Percentiles rank a stretch among this genome's conserved stretches.
Conservation (phyloP, 1,284 basidiomycete species). For the Ustilago xerochloae region DNA sequence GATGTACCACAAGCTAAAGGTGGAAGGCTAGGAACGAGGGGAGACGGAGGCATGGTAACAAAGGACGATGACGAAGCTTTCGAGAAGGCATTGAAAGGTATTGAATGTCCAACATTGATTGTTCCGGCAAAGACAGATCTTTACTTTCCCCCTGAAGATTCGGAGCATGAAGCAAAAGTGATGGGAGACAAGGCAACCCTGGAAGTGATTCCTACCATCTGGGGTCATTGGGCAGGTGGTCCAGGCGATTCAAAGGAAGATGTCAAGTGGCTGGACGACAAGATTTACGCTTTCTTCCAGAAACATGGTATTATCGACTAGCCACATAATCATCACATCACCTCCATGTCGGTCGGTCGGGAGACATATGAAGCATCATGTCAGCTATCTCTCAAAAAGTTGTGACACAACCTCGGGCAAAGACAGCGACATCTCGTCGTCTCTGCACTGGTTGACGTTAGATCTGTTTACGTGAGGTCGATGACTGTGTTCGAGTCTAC, state of each 20-base stretch:
- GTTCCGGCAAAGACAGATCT: conserved; percentile 46
- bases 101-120: conserved; percentile 41
- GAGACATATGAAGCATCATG: no score
- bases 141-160: conserved; percentile 58
- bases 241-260: conserved; percentile 44
- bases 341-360: no score
- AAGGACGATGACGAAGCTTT: conserved; percentile 42
- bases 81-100: conserved; percentile 35
- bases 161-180: conserved; percentile 26
- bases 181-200: conserved; percentile 39
- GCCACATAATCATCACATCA: no score
- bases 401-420: no score
- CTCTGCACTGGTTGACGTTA: no score
- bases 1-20: conserved; percentile 13
- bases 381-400: no score
- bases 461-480: conserved; percentile 27
- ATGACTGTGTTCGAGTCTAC: conserved; percentile 12
- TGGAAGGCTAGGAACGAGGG: conserved; percentile 19
- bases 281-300: conserved; percentile 30
- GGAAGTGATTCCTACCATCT: conserved; percentile 51
- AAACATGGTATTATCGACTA: conserved; percentile 26
- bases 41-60: conserved; percentile 18
- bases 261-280: conserved; percentile 46
- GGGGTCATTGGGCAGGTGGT: conserved; percentile 54
- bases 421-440: no score